Evolutionary conservation across 2,329 filamentous ascomycete species (phyloP).

Genomic region (Penicillium sp.): DNA sequence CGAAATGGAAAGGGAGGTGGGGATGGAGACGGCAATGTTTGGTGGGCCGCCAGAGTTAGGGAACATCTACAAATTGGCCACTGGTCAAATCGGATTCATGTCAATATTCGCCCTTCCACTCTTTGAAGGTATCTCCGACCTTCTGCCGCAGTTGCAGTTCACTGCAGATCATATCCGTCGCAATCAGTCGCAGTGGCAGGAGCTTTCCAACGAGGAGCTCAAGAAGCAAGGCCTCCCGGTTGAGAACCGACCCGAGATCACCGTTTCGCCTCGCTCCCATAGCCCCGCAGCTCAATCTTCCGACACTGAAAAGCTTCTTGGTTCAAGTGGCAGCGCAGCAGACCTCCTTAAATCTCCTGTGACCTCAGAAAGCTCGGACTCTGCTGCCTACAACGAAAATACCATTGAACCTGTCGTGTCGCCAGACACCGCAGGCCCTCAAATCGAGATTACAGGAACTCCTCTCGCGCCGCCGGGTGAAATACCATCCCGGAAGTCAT

Average conservation of each 20-base stretch:
- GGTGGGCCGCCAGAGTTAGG: conserved; percentile 75
- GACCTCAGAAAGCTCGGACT: conserved; percentile 11
- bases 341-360: conserved; percentile 22
- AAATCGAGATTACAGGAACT: conserved; percentile 37
- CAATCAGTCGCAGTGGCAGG: conserved; percentile 70
- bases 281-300: conserved; percentile 27
- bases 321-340: conserved; percentile 4
- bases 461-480: conserved; percentile 17
- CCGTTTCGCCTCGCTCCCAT: conserved; percentile 37
- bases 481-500: conserved; percentile 32
- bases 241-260: conserved; percentile 22
- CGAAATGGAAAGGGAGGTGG: conserved; percentile 82
- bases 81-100: conserved; percentile 94
- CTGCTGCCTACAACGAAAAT: conserved; percentile 32
- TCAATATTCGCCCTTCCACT: conserved; percentile 90
- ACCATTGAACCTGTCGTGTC: conserved; percentile 36
- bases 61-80: conserved; percentile 77
- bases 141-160: conserved; percentile 82
- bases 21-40: conserved; percentile 84
- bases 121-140: conserved; percentile 81
- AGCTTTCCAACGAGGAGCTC: conserved; percentile 34
- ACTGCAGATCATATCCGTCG: conserved; percentile 75
- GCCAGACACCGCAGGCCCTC: conserved; percentile 36
- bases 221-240: conserved; percentile 26
- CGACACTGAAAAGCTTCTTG: conserved; percentile 12